Conservation (phyloP, 2,329 filamentous ascomycete genomes). For the Huntiella omanensis region DNA sequence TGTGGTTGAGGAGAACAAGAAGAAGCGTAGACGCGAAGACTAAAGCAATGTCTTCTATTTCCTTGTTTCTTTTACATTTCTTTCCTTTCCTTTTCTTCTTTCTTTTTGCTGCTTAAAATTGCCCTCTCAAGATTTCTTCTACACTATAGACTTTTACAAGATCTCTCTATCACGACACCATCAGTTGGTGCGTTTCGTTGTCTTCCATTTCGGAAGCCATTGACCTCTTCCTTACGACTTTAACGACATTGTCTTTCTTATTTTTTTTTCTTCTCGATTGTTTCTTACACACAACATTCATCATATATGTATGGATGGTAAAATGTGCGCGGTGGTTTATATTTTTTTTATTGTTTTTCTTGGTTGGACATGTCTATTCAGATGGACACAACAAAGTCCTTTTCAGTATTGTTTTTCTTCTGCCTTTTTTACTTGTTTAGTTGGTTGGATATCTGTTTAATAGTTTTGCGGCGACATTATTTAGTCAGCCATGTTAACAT, state of each 20-base stretch:
- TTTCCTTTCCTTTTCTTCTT: not conserved
- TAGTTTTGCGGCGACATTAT: not conserved
- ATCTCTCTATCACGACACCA: no score
- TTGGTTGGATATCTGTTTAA: not conserved
- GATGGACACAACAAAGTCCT: no score
- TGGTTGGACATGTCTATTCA: slow-evolving; percentile 1
- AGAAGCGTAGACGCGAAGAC: slow-evolving; percentile 55
- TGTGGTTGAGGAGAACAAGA: slow-evolving; percentile 30
- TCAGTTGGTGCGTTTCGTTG: not conserved
- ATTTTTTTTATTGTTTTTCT: not conserved
- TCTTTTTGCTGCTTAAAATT: not conserved
- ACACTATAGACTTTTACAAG: not conserved
- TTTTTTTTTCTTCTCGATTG: not conserved
- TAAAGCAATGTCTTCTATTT: slow-evolving; percentile 21
- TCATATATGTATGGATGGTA: not conserved
- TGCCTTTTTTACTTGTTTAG: slow-evolving; percentile 1
- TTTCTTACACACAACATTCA: not conserved
- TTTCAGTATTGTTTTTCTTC: no score
- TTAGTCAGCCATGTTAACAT: no score
- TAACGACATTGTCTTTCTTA: slow-evolving; percentile 11
- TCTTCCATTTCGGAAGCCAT: slow-evolving; percentile 5
- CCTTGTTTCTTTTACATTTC: not conserved
- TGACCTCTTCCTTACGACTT: slow-evolving; percentile 6
- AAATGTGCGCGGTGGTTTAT: no score
- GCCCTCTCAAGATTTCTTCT: not conserved